Percentiles rank a stretch among this genome's conserved stretches.
Evolutionary conservation across 2,329 filamentous ascomycete species (phyloP).

Genomic region (Cytospora schulzeri): DNA sequence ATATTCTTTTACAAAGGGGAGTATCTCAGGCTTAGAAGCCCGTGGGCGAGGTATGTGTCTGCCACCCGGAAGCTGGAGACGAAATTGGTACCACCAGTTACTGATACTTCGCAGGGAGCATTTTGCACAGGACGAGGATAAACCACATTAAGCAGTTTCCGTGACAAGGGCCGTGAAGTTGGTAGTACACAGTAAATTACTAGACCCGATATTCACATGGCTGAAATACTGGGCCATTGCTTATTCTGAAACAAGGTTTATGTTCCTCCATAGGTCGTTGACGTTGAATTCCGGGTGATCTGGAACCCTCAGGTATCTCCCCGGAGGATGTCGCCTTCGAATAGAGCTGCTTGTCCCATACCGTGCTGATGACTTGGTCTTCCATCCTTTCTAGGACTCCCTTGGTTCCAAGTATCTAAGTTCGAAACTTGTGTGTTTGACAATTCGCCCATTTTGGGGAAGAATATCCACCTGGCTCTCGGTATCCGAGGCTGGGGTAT

Average conservation of each 20-base stretch:
- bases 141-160: background rate
- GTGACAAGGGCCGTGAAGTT: background rate
- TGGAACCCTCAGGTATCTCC: background rate
- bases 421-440: background rate
- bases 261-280: background rate
- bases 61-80: rapidly evolving
- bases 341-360: background rate
- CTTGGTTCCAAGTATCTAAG: background rate
- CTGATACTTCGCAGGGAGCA: slow-evolving; percentile 9
- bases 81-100: background rate
- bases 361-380: background rate
- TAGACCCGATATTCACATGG: no score
- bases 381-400: background rate
- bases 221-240: no score
- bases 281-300: background rate
- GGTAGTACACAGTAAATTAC: background rate
- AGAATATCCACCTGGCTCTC: background rate
- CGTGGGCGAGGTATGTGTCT: slow-evolving; percentile 31
- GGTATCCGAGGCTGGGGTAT: background rate
- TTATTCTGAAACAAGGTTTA: background rate
- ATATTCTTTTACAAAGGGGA: slow-evolving; percentile 54
- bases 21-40: slow-evolving; percentile 42
- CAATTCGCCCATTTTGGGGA: background rate
- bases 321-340: background rate
- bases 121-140: slow-evolving; percentile 22